Evolutionary conservation across 2,329 filamentous ascomycete genomes (phyloP).

Genomic region (Bisporella sp.): DNA sequence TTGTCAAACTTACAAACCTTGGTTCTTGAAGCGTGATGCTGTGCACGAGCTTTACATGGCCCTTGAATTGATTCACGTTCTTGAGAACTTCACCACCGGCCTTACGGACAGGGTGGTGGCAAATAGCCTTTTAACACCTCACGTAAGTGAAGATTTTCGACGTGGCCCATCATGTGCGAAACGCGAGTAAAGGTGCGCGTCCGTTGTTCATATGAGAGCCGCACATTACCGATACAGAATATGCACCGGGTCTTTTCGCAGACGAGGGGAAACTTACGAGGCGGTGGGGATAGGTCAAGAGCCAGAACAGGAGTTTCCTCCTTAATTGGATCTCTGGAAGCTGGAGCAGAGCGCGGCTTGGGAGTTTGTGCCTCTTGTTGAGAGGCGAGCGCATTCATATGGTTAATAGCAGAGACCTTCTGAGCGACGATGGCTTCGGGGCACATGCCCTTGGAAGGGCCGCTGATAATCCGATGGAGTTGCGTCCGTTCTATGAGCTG

Average conservation of each 20-base stretch:
- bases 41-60: too few relatives aligned
- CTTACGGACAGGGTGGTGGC: constrained; percentile 7
- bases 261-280: constrained; percentile 10
- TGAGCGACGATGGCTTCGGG: constrained; percentile 9
- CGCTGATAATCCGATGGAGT: constrained; percentile 13
- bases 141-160: constrained; percentile 13
- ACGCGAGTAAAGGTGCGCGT: constrained; percentile 11
- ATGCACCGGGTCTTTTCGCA: constrained; percentile 15
- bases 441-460: constrained; percentile 14
- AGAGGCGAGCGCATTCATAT: constrained; percentile 12
- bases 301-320: background rate
- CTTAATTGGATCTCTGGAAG: constrained; percentile 6
- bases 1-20: too few relatives aligned
- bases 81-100: constrained; percentile 7
- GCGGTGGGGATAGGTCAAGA: constrained; percentile 2
- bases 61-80: constrained; percentile 2
- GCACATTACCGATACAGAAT: constrained; percentile 11
- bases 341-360: constrained; percentile 1
- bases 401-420: constrained; percentile 14
- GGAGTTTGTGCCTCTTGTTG: constrained; percentile 13
- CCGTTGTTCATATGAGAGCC: constrained; percentile 8
- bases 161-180: constrained; percentile 12
- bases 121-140: constrained; percentile 3
- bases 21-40: too few relatives aligned
- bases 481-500: constrained; percentile 14